Evolutionary conservation across 2,329 filamentous ascomycete species (phyloP), one percentile per base, ranked within the genome.

Genomic region (Geosmithia putterillii): DNA sequence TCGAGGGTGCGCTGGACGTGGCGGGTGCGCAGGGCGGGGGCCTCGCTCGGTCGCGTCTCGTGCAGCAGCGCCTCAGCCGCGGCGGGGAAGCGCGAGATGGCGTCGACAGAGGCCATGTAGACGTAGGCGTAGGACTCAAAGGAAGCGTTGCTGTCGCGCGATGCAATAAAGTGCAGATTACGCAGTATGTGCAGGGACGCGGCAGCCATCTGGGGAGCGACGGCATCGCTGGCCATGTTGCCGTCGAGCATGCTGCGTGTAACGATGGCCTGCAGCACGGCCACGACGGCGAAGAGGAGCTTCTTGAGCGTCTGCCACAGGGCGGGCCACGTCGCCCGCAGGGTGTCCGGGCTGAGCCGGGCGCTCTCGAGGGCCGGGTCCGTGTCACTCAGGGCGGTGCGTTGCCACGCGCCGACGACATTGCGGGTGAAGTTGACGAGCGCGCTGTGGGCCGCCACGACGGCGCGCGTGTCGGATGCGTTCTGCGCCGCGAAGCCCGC

Each of bases 121-220:
- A 86, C 81, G 56, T 95, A 95, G 2, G 75, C 79, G 60, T 94
- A 90, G 45, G 86, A 83, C 43, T 89, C 86, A 53, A 94, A 94
- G 2, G 78, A 73, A 47, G 74, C 76, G 44, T 82, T 79, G 18
- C 83, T 81, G 44, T 85, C 73, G 35, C 85, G 74, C 14, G 79
- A 81, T 1, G 86, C 86, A 48, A 95, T 78, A 58, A 95, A 95
- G 61, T 81, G 86, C 18, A 94, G 65, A 53, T 86, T 83, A 22
- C 86, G 79, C 10, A 95, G 73, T 12, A 77, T 78, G 47, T 83
- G 79, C 15, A 95, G 70, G 1, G 81, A 76, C 57, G 84, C 84
- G 39, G 77, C 67, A 6, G 86, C 85, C 15, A 92, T 65, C 14
- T 68, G 64, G 0, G 84, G 79, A 1, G 81, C 83, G 7, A 54